A percentile compares a stretch with the other conserved stretches of the same genome.
These are phyloP conservation scores for Papilionanthe hybrid DNA, from an alignment of 116 monocot species.

Conservation along the genomic window DNA sequence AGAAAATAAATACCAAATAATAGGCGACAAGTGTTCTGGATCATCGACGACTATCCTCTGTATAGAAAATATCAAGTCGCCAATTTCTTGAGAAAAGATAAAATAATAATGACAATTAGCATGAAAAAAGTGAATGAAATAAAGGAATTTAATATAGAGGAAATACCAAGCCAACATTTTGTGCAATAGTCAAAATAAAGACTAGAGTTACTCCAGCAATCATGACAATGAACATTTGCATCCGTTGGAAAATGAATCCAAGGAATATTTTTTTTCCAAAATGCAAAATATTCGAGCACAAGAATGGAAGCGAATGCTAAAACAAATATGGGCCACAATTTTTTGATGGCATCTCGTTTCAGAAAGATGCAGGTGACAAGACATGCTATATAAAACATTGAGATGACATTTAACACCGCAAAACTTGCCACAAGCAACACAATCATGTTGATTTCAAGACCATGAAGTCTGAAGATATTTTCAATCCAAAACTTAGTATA, in stretches of 20 bases:
- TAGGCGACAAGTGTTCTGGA: slow-evolving; percentile 78
- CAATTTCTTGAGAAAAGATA: neutral
- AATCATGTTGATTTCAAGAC: slow-evolving; percentile 94
- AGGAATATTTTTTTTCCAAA: slow-evolving; percentile 73
- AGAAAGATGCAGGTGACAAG: slow-evolving; percentile 74
- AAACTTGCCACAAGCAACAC: slow-evolving; percentile 88
- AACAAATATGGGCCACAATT: slow-evolving; percentile 80
- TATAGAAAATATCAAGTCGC: slow-evolving; percentile 4
- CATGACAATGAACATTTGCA: slow-evolving; percentile 51
- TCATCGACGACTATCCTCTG: slow-evolving; percentile 91
- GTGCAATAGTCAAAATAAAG: slow-evolving; percentile 63
- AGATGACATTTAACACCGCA: slow-evolving; percentile 71
- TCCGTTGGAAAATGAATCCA: slow-evolving; percentile 39
- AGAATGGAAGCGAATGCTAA: slow-evolving; percentile 75
- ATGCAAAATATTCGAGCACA: slow-evolving; percentile 75
- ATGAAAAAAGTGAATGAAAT: neutral
- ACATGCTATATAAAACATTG: slow-evolving; percentile 73
- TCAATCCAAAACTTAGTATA: slow-evolving; percentile 86
- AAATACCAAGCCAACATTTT: slow-evolving; percentile 94
- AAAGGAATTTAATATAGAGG: neutral
- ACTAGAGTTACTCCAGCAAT: slow-evolving; percentile 82
- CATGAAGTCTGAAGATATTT: slow-evolving; percentile 75
- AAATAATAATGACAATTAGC: neutral
- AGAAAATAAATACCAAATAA: slow-evolving; percentile 81
- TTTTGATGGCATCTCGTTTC: slow-evolving; percentile 56